Percentiles rank a stretch among this genome's conserved stretches.
phyloP scores from a whole-genome alignment of 2,329 filamentous ascomycete species.

The Alternaria alternata region DNA sequence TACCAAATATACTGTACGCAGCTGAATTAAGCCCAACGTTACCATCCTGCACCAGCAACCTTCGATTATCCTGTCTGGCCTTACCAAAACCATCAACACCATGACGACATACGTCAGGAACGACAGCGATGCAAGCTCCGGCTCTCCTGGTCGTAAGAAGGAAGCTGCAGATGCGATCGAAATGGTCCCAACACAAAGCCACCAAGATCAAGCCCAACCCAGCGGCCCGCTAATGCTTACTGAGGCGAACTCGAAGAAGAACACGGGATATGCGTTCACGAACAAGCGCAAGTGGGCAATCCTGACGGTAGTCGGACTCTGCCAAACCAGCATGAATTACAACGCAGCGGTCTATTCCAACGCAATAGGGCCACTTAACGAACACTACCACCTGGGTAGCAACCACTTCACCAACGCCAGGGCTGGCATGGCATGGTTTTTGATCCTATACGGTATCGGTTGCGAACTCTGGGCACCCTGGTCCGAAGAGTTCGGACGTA shows the following conservation, averaged over 20 bases:
- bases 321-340: conserved; percentile 39
- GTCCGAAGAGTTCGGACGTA: conserved; percentile 82
- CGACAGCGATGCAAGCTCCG: conserved; percentile 12
- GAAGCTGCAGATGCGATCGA: conserved; percentile 7
- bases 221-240: conserved; percentile 19
- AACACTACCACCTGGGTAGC: conserved; percentile 62
- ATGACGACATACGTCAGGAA: conserved; percentile 14
- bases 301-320: conserved; percentile 43
- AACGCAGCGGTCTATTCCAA: conserved; percentile 65
- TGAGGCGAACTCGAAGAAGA: conserved; percentile 27
- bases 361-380: conserved; percentile 59
- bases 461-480: conserved; percentile 84
- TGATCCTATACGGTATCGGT: conserved; percentile 81
- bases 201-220: background rate
- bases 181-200: conserved; percentile 10
- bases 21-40: background rate
- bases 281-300: conserved; percentile 54
- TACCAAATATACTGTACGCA: background rate
- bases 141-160: conserved; percentile 11
- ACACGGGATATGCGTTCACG: conserved; percentile 57
- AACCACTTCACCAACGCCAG: conserved; percentile 53
- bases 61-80: background rate
- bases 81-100: conserved; percentile 1
- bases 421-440: conserved; percentile 75
- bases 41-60: too few relatives aligned